Conservation (phyloP, 257 asterid species). For the Capsicum baccatum region DNA sequence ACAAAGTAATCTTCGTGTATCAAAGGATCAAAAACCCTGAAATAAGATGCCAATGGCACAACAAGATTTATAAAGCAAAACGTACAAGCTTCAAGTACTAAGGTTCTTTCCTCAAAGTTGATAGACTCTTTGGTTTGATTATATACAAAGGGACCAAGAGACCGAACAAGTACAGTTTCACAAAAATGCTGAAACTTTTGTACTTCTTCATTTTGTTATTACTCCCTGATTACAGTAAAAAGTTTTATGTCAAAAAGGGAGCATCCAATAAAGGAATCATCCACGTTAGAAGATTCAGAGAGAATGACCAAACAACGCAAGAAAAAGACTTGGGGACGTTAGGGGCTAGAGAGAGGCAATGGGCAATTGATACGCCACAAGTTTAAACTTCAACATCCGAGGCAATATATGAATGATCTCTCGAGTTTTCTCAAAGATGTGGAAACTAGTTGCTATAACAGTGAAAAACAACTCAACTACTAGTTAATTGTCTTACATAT, state of each 20-base stretch:
- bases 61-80: neutral
- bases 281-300: no score
- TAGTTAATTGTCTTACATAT: neutral
- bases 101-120: neutral
- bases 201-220: no score
- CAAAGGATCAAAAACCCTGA: slow-evolving; percentile 69
- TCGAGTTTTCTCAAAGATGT: neutral
- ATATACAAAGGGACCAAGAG: neutral
- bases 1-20: slow-evolving; percentile 72
- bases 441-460: neutral
- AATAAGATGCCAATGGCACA: neutral
- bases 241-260: no score
- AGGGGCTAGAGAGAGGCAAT: no score
- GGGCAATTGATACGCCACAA: no score
- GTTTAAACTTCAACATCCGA: no score
- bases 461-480: neutral
- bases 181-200: neutral
- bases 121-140: neutral
- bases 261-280: no score
- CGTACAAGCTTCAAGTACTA: neutral
- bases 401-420: neutral
- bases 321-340: no score
- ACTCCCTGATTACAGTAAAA: no score
- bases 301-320: no score
- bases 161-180: neutral